Evolutionary conservation across 2,329 filamentous ascomycete species (phyloP).

Genomic region (Plectosphaerella cucumerina): DNA sequence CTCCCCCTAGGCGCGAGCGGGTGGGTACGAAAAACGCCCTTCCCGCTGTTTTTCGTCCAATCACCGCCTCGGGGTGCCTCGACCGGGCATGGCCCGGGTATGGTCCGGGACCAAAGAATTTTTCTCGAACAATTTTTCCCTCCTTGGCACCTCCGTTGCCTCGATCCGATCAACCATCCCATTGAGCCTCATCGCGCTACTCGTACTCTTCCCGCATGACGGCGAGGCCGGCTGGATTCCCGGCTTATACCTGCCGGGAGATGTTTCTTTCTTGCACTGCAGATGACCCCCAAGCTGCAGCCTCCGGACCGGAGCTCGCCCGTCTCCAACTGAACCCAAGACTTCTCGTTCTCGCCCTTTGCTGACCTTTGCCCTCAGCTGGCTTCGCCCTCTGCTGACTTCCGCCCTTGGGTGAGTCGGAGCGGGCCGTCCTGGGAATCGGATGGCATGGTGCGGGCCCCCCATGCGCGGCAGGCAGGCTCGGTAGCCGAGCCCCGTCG

Average conservation of each 20-base stretch:
- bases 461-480: not conserved
- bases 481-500: not conserved
- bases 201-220: not conserved
- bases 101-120: constrained; percentile 5
- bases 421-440: not conserved
- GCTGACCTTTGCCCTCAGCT: not conserved
- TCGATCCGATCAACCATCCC: not conserved
- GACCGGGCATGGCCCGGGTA: not conserved
- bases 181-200: not conserved
- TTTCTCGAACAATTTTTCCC: constrained; percentile 5
- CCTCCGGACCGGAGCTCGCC: not conserved
- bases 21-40: not conserved
- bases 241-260: not conserved
- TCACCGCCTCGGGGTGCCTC: not conserved
- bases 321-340: too few relatives aligned
- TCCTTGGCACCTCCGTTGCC: not conserved
- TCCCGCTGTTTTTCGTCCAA: not conserved
- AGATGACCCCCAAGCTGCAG: not conserved
- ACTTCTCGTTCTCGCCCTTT: not conserved
- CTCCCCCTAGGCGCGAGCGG: not conserved
- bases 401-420: not conserved
- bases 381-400: not conserved
- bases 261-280: not conserved
- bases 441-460: not conserved
- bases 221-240: not conserved